phyloP scores from a whole-genome alignment of 371 early-diverging fungal species.

The Zancudomyces culisetae region DNA sequence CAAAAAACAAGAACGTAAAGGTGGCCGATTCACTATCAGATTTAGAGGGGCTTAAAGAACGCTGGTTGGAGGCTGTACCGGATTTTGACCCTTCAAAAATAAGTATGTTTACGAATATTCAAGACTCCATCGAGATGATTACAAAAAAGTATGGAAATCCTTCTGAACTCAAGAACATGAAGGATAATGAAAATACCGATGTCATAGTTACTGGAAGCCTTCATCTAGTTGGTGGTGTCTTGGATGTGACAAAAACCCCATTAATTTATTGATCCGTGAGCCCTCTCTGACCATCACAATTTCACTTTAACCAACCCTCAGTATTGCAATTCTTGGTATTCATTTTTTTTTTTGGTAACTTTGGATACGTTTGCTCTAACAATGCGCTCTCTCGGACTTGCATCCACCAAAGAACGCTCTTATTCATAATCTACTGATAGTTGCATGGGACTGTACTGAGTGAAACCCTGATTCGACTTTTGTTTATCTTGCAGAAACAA shows the following conservation, averaged over 20 bases:
- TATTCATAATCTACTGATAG: background rate
- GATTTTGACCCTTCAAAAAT: background rate
- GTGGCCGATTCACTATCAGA: background rate
- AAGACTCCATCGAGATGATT: conserved; percentile 50
- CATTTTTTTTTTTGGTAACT: background rate
- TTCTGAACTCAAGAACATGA: background rate
- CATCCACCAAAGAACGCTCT: background rate
- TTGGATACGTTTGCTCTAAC: background rate
- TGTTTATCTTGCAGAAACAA: no score
- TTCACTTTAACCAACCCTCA: no score
- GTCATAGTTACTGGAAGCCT: conserved; percentile 87
- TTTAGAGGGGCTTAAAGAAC: conserved; percentile 27
- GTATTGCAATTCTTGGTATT: no score
- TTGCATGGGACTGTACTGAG: no score
- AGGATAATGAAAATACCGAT: conserved; percentile 12
- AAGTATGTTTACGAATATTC: conserved; percentile 37
- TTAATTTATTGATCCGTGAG: conserved; percentile 1
- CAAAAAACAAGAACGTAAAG: background rate
- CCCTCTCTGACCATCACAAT: no score
- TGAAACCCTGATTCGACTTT: no score
- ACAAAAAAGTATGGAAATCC: conserved; percentile 8
- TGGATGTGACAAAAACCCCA: conserved; percentile 27
- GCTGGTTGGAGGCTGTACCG: conserved; percentile 10
- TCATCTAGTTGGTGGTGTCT: conserved; percentile 72
- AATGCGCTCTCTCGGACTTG: background rate